Base-by-base conservation (phyloP, 768 basidiomycete genomes). In the Agrocybe chaxingu region DNA sequence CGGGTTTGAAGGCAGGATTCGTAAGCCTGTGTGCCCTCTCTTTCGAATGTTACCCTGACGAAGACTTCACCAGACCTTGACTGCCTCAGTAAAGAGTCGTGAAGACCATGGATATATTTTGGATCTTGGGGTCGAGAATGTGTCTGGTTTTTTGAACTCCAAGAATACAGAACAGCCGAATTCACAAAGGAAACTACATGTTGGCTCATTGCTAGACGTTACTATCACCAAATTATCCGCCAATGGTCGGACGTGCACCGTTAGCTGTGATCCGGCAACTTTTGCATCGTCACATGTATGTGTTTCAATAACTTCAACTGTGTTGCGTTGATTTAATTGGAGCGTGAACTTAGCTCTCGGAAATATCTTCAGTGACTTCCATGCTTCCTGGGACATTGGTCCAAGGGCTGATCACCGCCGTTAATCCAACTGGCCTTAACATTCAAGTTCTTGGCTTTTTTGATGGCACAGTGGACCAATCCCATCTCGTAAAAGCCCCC, bases 101-200 rank as follows among this genome's bases (percentile, higher is more conserved):
- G 97, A 99, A 70, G 97, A 98, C 61, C 92, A 97, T 65, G 95
- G 97, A 1, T 98, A 96, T 70, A 80, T 87, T 49, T 75, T 99
- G 7, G 91, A 94, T 56, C 71, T 97, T 35, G 96, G 94, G 2
- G 61, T 97, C 12, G 66, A 82, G 8, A 84, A 79, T n/a, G 66
- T 90, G 32, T 81, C 90, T 52, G 91, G 91, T 37, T 99, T 98
- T 68, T 65, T 98, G 42, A 77, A 86, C 1, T 90, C 89, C 73
- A 84, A 85, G 60, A 87, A 92, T 40, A 75, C 78, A 76, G 50
- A 66, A 61, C n/a, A 62, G 60, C 33, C 52, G 48, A 52, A 63
- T 33, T 45, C 58, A 24, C 47, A 52, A 4, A 31, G 51, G 0
- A 61, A 52, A 36, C 67, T 93, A 13, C 73, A 72, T 36, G 66